Evolutionary conservation across 2,329 filamentous ascomycete genomes (phyloP), one percentile per base, ranked within the genome.

Genomic region (Volutella citrinella): DNA sequence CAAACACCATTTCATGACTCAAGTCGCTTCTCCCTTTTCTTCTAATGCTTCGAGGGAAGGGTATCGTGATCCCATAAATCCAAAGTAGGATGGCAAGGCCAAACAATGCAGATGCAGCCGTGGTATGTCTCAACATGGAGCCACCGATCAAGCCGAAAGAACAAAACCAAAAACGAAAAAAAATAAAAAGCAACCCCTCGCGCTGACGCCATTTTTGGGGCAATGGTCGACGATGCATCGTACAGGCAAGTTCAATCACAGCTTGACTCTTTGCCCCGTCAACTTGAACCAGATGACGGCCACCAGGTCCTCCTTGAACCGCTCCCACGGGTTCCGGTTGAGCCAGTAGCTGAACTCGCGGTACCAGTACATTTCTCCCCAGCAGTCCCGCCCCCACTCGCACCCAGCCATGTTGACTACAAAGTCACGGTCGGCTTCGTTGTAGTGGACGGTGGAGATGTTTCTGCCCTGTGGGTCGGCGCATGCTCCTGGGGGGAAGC

Each of bases 321-420:
- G 68, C 67, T 94, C 85, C 87, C 88, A 96, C 35, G 67, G 72
- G 31, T 79, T 86, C 32, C 88, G 79, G 69, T 96, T 96, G 43
- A 96, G 75, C 63, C 81, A 82, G 61, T 95, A 91, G 68, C 88
- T 95, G 55, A 95, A 75, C 61, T 95, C 82, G 32, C 90, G 85
- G 68, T 89, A 98, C 60, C 85, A 84, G 67, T 95, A 95, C 81
- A 98, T 96, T 66, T 98, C 93, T 22, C 83, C 84, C 91, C 91
- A 97, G 62, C 93, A 98, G 65, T 98, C 91, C 30, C 93, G 80
- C 5, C 91, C 91, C 84, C 87, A 97, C 62, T 95, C 85, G 60
- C 93, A 98, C 5, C 93, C 93, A 6, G 93, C 93, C 91, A 98
- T 97, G 63, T 96, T 98, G 53, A 98, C 91, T 28, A 97, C 51